A percentile compares a stretch with the other conserved stretches of the same genome.
phyloP scores from a whole-genome alignment of 1,139 yeast species.

The Nadsonia starkeyi-henricii region DNA sequence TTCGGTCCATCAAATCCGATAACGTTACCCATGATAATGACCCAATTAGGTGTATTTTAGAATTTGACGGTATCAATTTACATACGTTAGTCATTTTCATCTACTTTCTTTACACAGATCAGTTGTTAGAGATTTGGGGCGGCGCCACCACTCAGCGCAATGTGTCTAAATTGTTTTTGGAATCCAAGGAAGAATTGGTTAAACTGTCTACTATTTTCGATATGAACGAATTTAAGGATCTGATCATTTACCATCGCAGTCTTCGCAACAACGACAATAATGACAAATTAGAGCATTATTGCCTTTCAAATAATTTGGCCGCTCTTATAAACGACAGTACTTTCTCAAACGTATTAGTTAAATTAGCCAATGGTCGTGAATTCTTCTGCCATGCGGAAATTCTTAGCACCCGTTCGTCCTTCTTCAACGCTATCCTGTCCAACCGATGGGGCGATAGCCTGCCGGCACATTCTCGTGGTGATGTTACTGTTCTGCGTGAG shows the following conservation, averaged over 20 bases:
- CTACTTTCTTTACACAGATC: conserved; percentile 37
- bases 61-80: conserved; percentile 14
- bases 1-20: background rate
- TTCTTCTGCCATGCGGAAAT: conserved; percentile 36
- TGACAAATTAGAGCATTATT: conserved; percentile 9
- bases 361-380: conserved; percentile 30
- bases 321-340: conserved; percentile 8
- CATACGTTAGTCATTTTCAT: conserved; percentile 25
- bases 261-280: background rate
- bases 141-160: conserved; percentile 12
- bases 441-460: conserved; percentile 34
- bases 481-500: conserved; percentile 1
- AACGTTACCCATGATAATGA: background rate
- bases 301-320: conserved; percentile 12
- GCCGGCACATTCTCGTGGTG: conserved; percentile 9
- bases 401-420: conserved; percentile 43
- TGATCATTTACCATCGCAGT: background rate
- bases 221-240: conserved; percentile 11
- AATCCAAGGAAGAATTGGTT: conserved; percentile 17
- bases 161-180: conserved; percentile 13
- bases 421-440: conserved; percentile 47
- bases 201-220: conserved; percentile 12
- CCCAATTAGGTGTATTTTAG: conserved; percentile 5
- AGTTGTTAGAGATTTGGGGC: conserved; percentile 29
- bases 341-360: conserved; percentile 21